Base-by-base conservation (phyloP, 2,329 filamentous ascomycete genomes). In the Colletotrichum kahawae region DNA sequence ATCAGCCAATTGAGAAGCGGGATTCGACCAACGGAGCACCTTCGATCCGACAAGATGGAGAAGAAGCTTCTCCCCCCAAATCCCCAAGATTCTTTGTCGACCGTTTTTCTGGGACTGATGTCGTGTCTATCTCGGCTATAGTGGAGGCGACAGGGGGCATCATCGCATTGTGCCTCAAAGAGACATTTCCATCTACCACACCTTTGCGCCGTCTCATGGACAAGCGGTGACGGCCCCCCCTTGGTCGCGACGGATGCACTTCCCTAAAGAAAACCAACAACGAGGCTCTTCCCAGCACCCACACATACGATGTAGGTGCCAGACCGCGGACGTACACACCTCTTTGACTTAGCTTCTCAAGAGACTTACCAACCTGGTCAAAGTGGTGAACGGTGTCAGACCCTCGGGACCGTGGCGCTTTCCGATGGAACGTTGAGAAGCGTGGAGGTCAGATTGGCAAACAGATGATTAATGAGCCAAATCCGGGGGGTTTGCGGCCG, bases 341-440 rank as follows among this genome's bases (percentile, higher is more conserved):
- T 36, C 7, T 43, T 54, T 57, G 38, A 7, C 54, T 67, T 57
- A 18, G 36, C 38, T 65, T 18, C 14, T 63, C 56, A 34, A 63
- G 69, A 70, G 64, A 68, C 34, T 34, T 38, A 21, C 38, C n/a
- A 29, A 18, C 56, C 62, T 59, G 57, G 43, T 33, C 43, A 68
- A 38, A 29, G 8, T 59, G 29, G 33, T 63, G 34, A 56, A 72
- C 21, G 60, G 64, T 73, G 73, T 73, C 73, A 73, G 73, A 75
- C 73, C 24, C 57, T 72, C 57, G 69, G 64, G 43, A 73, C 48
- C 43, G 70, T 75, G 70, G 70, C 70, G 70, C 57, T 60, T 59
- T 36, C 51, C 43, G 48, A 75, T 75, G 70, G 63, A 72, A 72
- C 63, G 57, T 72, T 43, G 56, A 75, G 54, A 72, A 72, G 73